Percentiles rank a stretch among this genome's conserved stretches.
These are phyloP conservation scores for Evansstolkia leycettana DNA, from an alignment of 495 filamentous ascomycete genomes.

Conservation along the genomic window DNA sequence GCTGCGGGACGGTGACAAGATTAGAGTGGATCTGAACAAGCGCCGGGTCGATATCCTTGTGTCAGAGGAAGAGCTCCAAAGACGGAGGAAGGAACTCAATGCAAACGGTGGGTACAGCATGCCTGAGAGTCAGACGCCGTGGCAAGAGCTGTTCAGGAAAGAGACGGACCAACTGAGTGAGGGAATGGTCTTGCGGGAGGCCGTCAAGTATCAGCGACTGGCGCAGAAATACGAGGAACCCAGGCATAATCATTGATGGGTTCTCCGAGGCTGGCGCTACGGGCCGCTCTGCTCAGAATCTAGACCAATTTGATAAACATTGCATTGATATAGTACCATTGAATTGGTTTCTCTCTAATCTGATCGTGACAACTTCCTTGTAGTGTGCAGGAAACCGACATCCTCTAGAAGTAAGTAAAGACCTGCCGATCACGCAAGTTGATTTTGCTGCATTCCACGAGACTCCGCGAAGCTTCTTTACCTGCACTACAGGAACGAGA, in stretches of 20 bases:
- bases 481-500: no score
- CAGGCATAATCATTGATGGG: slow-evolving; percentile 37
- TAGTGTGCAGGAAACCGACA: no score
- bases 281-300: no score
- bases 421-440: no score
- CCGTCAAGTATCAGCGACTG: slow-evolving; percentile 39
- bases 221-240: slow-evolving; percentile 32
- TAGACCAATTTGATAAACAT: no score
- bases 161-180: slow-evolving; percentile 38
- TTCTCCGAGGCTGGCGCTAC: no score
- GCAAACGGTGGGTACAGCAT: slow-evolving; percentile 21
- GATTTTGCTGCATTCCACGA: no score
- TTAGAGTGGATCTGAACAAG: slow-evolving; percentile 44
- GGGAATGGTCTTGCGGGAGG: slow-evolving; percentile 39
- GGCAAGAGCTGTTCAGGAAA: slow-evolving; percentile 39
- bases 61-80: slow-evolving; percentile 47
- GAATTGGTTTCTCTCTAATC: no score
- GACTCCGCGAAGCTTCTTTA: no score
- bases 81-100: slow-evolving; percentile 41
- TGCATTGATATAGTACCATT: no score
- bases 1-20: slow-evolving; percentile 38
- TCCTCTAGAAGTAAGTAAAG: no score
- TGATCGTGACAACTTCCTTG: no score
- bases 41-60: slow-evolving; percentile 42
- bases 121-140: slow-evolving; percentile 33